Evolutionary conservation across 2,329 filamentous ascomycete species (phyloP).

Genomic region (Penicillium sp.): DNA sequence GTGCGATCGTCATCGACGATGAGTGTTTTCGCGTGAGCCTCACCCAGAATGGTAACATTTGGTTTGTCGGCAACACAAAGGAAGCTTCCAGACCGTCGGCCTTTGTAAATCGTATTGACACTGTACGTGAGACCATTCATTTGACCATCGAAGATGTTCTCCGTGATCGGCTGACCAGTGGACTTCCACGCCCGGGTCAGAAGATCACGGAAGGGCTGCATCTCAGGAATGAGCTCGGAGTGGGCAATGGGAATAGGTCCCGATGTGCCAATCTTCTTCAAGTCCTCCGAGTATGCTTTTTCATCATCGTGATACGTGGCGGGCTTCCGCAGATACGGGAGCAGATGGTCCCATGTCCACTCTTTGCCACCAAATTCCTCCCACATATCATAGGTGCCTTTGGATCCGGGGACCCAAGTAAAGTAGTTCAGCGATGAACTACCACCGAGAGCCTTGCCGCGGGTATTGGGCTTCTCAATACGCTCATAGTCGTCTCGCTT

Average conservation of each 20-base stretch:
- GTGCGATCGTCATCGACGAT: conserved; percentile 52
- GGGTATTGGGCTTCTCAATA: conserved; percentile 63
- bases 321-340: conserved; percentile 57
- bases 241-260: conserved; percentile 58
- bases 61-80: conserved; percentile 54
- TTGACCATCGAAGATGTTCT: conserved; percentile 58
- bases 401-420: conserved; percentile 62
- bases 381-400: conserved; percentile 57
- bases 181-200: conserved; percentile 55
- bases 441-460: conserved; percentile 61
- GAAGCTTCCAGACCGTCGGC: conserved; percentile 54
- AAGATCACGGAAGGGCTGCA: conserved; percentile 48
- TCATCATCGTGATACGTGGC: conserved; percentile 59
- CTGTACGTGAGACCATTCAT: conserved; percentile 57
- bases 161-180: conserved; percentile 51
- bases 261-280: conserved; percentile 52
- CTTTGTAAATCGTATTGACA: conserved; percentile 59
- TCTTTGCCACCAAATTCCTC: conserved; percentile 46
- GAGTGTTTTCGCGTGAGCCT: conserved; percentile 53
- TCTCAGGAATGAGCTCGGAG: conserved; percentile 55
- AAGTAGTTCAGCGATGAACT: conserved; percentile 63
- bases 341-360: conserved; percentile 58
- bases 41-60: conserved; percentile 56
- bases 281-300: conserved; percentile 46
- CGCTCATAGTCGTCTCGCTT: conserved; percentile 57